Base-by-base conservation (phyloP, 148 eudicot species). In the Fagopyrum tataricum region DNA sequence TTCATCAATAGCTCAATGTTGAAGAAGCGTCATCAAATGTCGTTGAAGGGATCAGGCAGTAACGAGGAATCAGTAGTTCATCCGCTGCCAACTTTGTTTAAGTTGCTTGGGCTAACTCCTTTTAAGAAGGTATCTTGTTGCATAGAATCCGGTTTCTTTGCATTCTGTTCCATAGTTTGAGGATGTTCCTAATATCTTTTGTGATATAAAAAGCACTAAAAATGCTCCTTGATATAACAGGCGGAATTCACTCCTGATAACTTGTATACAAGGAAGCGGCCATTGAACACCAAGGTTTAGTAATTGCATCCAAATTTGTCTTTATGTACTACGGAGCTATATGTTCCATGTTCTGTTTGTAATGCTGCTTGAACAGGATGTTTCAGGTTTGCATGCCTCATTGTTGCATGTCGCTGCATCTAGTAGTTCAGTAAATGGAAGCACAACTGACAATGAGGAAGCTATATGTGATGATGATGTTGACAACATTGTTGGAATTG, bases 221-320 rank as follows among this genome's bases (percentile, higher is more conserved):
- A 44, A 23, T 67, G 44, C 71, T 51, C 71, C 51, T 62, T 71
- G 37, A 23, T 7, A 72, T 81, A 37, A 15, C 76, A 95, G 99
- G 99, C 97, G 37, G 87, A 91, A 78, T 85, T 95, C 75, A 90
- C 99, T 80, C 99, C 99, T 42, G 90, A 81, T 66, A 87, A 91
- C 81, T 76, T 95, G 77, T 86, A 80, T 79, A 81, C 96, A 26
- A 82, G 91, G 82, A 95, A 92, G 78, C 84, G 94, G 55, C 85
- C 96, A 78, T 84, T 85, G 73, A 72, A 75, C 77, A 76, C 90
- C 41, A 81, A 86, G 96, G 97, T 95, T 78, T 39, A 73, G 71
- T 59, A 20, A 9, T 11, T 74, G 24, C 42, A 14, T 72, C 26
- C 71, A 44, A 70, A 52, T 72, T 42, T 39, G 73, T 53, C 15